Base-by-base conservation (phyloP, 306 rosid species). In the Pachyrhizus erosus region DNA sequence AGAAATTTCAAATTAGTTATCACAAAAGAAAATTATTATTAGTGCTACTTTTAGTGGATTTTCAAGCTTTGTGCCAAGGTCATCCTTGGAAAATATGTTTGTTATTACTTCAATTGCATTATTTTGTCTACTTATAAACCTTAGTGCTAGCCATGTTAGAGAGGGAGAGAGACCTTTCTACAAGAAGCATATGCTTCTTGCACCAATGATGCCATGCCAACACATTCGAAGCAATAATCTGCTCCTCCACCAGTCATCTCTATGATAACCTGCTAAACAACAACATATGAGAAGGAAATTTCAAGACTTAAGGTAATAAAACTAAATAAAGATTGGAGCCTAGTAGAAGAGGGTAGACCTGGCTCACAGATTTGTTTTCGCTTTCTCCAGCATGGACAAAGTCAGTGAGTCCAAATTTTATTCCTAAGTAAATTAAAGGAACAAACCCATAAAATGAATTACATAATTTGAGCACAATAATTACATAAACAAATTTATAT, bases 151-250 rank as follows among this genome's bases (percentile, higher is more conserved):
- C 68, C 76, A 49, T 34, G 54, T 52, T 24, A 23, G 74, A 9
- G 70, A 82, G 43, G 39, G 69, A 75, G 65, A 52, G 54, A 76
- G 40, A 93, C 99, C 97, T 89, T 86, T 80, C 96, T 87, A 82
- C 92, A 90, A 72, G 94, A 85, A 80, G 91, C 93, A 79, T 85
- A 93, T 26, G 99, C 99, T 75, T 95, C 97, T 4, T 88, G 86
- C 64, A 95, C 91, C 87, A 93, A 85, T 29, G 93, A 87, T 66
- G 94, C 85, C 79, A 69, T 70, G 61, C 99, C 98, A 73, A 91
- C 97, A 72, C 94, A 93, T 86, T 95, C 98, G 37, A 90, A 93
- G 84, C 99, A 95, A 84, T 85, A 90, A 87, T 93, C 98, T 27
- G 96, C 94, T 31, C 96, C 99, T 5, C 90, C 97, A 15, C 55